Evolutionary conservation across 1,284 basidiomycete species (phyloP).

Genomic region (Volvariella volvacea): DNA sequence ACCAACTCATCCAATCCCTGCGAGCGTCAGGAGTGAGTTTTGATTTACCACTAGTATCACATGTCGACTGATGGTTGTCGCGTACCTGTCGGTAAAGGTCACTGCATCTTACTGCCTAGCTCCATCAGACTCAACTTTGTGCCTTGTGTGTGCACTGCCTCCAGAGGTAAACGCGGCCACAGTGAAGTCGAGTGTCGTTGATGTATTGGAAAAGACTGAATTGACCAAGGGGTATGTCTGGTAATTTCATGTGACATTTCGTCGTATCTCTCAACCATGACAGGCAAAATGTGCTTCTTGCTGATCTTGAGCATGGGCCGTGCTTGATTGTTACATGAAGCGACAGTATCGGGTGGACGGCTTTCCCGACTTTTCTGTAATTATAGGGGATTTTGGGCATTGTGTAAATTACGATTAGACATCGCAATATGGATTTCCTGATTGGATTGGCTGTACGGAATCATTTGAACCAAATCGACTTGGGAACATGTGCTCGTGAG

Average conservation of each 20-base stretch:
- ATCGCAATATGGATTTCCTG: background rate
- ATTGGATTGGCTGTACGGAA: too few relatives aligned
- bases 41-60: constrained; percentile 1
- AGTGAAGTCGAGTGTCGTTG: constrained; percentile 34
- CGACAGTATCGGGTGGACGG: background rate
- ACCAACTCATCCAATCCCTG: constrained; percentile 53
- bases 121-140: constrained; percentile 54
- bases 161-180: constrained; percentile 33
- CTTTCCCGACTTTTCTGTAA: background rate
- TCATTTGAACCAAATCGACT: too few relatives aligned
- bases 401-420: background rate
- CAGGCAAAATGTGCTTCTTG: constrained; percentile 46
- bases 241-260: background rate
- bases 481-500: too few relatives aligned
- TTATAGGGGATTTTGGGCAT: background rate
- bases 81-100: constrained; percentile 29
- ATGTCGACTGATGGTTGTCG: constrained; percentile 4
- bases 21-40: constrained; percentile 55
- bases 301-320: constrained; percentile 44
- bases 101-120: constrained; percentile 53
- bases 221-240: constrained; percentile 38
- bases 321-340: constrained; percentile 45
- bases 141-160: constrained; percentile 45
- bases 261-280: constrained; percentile 5
- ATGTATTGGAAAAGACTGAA: constrained; percentile 38